phyloP scores from a whole-genome alignment of 2,329 filamentous ascomycete genomes.

The Phyllosticta citrichinensis region DNA sequence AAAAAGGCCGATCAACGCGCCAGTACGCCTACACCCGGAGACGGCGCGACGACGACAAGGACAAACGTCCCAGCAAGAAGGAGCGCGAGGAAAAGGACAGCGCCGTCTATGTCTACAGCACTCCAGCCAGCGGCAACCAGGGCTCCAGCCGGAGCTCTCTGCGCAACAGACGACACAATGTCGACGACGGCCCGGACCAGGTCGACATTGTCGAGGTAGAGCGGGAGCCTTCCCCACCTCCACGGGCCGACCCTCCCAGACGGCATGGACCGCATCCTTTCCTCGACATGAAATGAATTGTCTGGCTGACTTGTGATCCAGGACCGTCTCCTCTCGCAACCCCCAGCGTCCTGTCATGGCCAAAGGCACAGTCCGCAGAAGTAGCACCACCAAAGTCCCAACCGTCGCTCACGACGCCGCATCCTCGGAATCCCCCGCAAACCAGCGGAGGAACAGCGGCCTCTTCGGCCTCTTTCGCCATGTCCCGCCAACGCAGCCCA shows the following conservation, averaged over 20 bases:
- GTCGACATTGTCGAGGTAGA: slow-evolving; percentile 23
- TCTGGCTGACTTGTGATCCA: slow-evolving; percentile 17
- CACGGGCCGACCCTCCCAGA: slow-evolving; percentile 17
- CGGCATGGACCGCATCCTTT: neutral
- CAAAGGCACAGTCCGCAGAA: slow-evolving; percentile 21
- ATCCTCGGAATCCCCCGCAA: slow-evolving; percentile 13
- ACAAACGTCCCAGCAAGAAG: slow-evolving; percentile 9
- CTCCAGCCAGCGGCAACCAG: neutral
- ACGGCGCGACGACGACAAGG: slow-evolving; percentile 20
- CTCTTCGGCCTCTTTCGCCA: slow-evolving; percentile 23
- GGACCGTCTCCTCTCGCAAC: slow-evolving; percentile 24
- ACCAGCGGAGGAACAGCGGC: slow-evolving; percentile 21
- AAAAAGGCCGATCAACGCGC: neutral
- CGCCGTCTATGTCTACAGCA: slow-evolving; percentile 10
- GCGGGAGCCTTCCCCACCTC: slow-evolving; percentile 20
- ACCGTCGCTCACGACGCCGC: slow-evolving; percentile 13
- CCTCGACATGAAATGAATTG: neutral
- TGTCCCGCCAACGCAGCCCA: slow-evolving; percentile 16
- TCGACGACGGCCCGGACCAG: slow-evolving; percentile 16
- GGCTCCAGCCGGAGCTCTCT: slow-evolving; percentile 10
- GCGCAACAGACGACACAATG: slow-evolving; percentile 25
- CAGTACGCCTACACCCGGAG: slow-evolving; percentile 14
- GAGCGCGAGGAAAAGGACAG: slow-evolving; percentile 6
- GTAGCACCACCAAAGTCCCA: slow-evolving; percentile 22
- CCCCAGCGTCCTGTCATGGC: slow-evolving; percentile 19